Conservation (phyloP, 495 filamentous ascomycete species). For the Penicillium paxilli region DNA sequence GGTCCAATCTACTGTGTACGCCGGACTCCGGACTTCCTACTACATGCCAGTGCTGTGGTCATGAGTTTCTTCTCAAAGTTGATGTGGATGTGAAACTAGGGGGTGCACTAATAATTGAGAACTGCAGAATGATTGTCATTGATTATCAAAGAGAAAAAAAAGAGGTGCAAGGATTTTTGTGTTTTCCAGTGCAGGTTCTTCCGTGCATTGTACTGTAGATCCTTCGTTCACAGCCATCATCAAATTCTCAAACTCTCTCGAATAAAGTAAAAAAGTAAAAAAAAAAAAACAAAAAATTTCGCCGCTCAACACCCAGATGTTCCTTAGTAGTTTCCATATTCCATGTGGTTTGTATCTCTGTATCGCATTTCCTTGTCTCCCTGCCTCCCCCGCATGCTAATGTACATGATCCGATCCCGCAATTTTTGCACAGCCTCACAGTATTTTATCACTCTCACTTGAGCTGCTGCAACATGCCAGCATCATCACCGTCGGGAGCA, state of each 20-base stretch:
- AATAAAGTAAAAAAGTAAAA: no score
- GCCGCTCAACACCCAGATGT: no score
- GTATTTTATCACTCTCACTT: conserved; percentile 3
- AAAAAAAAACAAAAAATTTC: no score
- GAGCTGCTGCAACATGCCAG: conserved; percentile 11
- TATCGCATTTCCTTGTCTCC: background rate
- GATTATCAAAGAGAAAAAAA: background rate
- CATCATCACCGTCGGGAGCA: conserved; percentile 29
- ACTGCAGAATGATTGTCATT: conserved; percentile 5
- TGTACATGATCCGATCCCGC: conserved; percentile 22
- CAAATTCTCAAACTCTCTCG: conserved; percentile 4
- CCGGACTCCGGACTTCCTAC: no score
- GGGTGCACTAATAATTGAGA: background rate
- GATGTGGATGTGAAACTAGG: background rate
- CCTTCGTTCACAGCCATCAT: background rate
- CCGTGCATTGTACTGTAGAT: background rate
- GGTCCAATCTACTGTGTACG: no score
- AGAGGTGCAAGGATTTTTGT: background rate
- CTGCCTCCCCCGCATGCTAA: conserved; percentile 19
- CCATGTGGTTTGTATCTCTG: conserved; percentile 7
- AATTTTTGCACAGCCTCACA: conserved; percentile 13
- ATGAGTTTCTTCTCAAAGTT: background rate
- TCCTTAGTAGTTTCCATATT: background rate
- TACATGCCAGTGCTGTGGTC: no score
- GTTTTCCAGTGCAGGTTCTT: background rate